phyloP scores from a whole-genome alignment of 2,329 filamentous ascomycete species.

The Monilinia aucupariae region DNA sequence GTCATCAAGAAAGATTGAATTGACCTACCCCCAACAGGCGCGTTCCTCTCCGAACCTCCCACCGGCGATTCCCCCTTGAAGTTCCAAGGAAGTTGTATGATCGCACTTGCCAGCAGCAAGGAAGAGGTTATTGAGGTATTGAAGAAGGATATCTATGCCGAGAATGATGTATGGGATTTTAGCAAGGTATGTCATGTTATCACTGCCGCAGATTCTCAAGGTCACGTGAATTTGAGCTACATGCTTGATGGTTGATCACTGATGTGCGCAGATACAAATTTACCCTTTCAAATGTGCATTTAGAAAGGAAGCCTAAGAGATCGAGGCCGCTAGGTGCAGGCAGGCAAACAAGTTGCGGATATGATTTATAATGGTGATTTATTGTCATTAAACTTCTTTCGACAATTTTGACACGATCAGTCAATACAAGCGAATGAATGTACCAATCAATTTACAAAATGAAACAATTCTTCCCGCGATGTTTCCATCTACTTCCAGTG shows the following conservation, averaged over 20 bases:
- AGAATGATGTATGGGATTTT: slow-evolving; percentile 73
- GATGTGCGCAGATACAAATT: slow-evolving; percentile 40
- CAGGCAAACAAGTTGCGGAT: neutral
- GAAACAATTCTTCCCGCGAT: neutral
- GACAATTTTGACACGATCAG: neutral
- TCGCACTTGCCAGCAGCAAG: slow-evolving; percentile 56
- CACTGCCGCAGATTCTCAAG: neutral
- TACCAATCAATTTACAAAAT: neutral
- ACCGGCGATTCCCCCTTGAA: slow-evolving; percentile 53
- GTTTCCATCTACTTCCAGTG: neutral
- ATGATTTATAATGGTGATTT: neutral
- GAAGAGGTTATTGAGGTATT: slow-evolving; percentile 65
- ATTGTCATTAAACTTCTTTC: neutral
- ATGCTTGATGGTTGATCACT: neutral
- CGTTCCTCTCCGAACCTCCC: slow-evolving; percentile 60
- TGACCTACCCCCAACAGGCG: slow-evolving; percentile 43
- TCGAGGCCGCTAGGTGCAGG: neutral
- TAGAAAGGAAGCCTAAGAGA: slow-evolving; percentile 26
- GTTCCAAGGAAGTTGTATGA: slow-evolving; percentile 58
- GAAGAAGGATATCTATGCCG: slow-evolving; percentile 67
- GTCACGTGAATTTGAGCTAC: neutral
- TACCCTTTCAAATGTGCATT: slow-evolving; percentile 46
- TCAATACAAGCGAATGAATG: neutral
- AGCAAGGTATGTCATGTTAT: slow-evolving; percentile 47
- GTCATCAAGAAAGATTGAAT: neutral